Base-by-base conservation (phyloP, 148 eudicot genomes). In the Limonium bicolor region DNA sequence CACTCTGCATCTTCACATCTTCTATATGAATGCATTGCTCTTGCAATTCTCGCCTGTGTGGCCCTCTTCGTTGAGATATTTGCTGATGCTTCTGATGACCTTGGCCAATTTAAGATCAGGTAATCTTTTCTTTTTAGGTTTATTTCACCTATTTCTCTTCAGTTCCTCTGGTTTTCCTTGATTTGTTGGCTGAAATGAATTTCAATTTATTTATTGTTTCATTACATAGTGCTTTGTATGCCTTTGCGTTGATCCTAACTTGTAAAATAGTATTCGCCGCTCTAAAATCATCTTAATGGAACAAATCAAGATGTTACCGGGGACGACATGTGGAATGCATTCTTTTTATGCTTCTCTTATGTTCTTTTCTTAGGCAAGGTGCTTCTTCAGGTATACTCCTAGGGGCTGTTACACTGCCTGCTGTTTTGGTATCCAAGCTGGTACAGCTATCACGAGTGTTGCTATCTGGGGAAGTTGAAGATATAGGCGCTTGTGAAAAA, bases 351-450 rank as follows among this genome's bases (percentile, higher is more conserved):
- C n/a, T 21, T 20, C 5, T 40, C 45, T 26, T 31, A 22, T 14
- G 7, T 25, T 16, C 28, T 45, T 52, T 50, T 50, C 21, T 17
- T 26, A 87, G 96, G 70, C 82, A 64, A 25, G 96, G 94, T 31
- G 94, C 76, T 35, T 76, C 94, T 5, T 78, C 96, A 3, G 96
- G 96, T 10, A 63, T 82, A 55, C 57, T 87, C 46, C 63, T 87
- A 7, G 96, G 96, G 50, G 73, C 80, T 6, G 74, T 78, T 33
- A 75, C 96, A 6, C 58, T 87, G 59, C 94, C 96, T 19, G 68
- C 78, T 54, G 60, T 87, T 45, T 56, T 69, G 65, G 17, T 82
- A 20, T 68, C 94, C 9, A 87, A 67, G 62, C 61, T 87, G 71
- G 69, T 82, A 62, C 94, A 82, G 28, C 59, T 59, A 16, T 67